Percentiles rank a stretch among this genome's conserved stretches.
Evolutionary conservation across 2,329 filamentous ascomycete species (phyloP).

Genomic region (Aspergillus eucalypticola): DNA sequence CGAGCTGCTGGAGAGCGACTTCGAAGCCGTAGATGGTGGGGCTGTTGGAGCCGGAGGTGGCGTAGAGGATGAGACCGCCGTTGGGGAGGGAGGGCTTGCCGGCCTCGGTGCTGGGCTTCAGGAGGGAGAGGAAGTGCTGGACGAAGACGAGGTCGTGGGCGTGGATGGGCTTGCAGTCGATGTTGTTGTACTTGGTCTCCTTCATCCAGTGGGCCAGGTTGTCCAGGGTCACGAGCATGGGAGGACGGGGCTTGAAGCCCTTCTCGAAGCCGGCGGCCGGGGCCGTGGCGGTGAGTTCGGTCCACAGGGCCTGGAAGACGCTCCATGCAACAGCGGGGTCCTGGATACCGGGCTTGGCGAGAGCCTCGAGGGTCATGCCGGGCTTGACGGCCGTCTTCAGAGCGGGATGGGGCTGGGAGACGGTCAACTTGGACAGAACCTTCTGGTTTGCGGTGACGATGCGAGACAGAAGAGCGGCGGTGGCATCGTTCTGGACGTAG

Average conservation of each 20-base stretch:
- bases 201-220: constrained; percentile 80
- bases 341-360: constrained; percentile 68
- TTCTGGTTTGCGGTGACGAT: constrained; percentile 71
- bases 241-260: constrained; percentile 53
- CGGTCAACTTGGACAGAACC: constrained; percentile 58
- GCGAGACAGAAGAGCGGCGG: constrained; percentile 69
- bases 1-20: constrained; percentile 59
- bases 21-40: constrained; percentile 67
- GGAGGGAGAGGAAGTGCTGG: constrained; percentile 70
- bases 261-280: constrained; percentile 45
- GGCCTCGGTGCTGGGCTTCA: constrained; percentile 43
- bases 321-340: constrained; percentile 78
- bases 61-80: constrained; percentile 76
- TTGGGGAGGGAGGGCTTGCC: constrained; percentile 57
- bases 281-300: constrained; percentile 65
- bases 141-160: constrained; percentile 79
- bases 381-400: constrained; percentile 62
- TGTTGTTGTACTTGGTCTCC: constrained; percentile 70
- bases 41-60: constrained; percentile 71
- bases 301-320: constrained; percentile 78
- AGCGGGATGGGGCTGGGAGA: constrained; percentile 57
- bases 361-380: constrained; percentile 63
- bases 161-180: constrained; percentile 74
- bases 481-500: constrained; percentile 80
- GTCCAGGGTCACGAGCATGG: constrained; percentile 75